These are phyloP conservation scores for Sporisorium exsertum DNA, from an alignment of 1,284 basidiomycete genomes.

Conservation along the genomic window DNA sequence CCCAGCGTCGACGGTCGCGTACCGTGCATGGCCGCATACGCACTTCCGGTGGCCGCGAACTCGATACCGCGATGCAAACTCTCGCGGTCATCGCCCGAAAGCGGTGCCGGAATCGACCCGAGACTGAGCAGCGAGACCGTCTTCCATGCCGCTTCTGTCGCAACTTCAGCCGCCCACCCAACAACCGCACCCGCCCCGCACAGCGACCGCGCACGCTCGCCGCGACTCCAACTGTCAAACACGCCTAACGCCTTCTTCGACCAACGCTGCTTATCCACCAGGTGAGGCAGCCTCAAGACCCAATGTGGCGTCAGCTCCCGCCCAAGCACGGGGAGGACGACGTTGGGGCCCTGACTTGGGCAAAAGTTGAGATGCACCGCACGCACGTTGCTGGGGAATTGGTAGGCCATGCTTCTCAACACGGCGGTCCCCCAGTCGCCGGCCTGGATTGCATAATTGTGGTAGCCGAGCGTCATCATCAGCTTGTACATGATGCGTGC, in stretches of 20 bases:
- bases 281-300: slow-evolving; percentile 27
- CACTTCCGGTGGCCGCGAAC: slow-evolving; percentile 52
- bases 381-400: slow-evolving; percentile 35
- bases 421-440: slow-evolving; percentile 58
- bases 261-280: slow-evolving; percentile 29
- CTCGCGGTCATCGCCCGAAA: slow-evolving; percentile 52
- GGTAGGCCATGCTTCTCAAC: slow-evolving; percentile 37
- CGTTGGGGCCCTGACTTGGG: slow-evolving; percentile 40
- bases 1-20: slow-evolving; percentile 71
- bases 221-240: slow-evolving; percentile 24
- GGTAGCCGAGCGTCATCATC: slow-evolving; percentile 54
- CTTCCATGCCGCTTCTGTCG: slow-evolving; percentile 24
- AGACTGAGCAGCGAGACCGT: slow-evolving; percentile 15
- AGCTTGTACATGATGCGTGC: slow-evolving; percentile 58
- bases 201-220: slow-evolving; percentile 6
- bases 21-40: slow-evolving; percentile 61
- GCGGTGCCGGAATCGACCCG: slow-evolving; percentile 40
- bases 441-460: slow-evolving; percentile 55
- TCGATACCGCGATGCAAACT: slow-evolving; percentile 43
- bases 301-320: slow-evolving; percentile 29
- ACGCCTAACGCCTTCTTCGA: slow-evolving; percentile 21
- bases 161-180: slow-evolving; percentile 12
- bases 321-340: slow-evolving; percentile 39
- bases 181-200: slow-evolving; percentile 19
- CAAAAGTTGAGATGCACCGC: slow-evolving; percentile 60